A percentile compares a stretch with the other conserved stretches of the same genome.
Conservation (phyloP, 2,329 filamentous ascomycete species). For the Fusarium phyllophilum region DNA sequence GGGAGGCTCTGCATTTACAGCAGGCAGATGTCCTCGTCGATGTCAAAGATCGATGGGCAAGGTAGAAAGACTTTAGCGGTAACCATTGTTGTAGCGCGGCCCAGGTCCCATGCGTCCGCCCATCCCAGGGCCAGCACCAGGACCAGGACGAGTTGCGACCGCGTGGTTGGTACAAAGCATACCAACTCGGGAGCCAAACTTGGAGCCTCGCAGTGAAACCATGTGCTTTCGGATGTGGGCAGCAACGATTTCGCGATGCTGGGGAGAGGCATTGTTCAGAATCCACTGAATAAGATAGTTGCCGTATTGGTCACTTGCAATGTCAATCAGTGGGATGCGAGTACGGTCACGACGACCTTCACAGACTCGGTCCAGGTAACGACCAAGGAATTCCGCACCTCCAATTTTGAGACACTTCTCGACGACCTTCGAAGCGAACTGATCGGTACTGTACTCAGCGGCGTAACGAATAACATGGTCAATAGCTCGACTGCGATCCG, state of each 20-base stretch:
- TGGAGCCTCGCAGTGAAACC: constrained; percentile 97
- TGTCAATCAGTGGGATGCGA: constrained; percentile 96
- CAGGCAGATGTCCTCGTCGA: neutral
- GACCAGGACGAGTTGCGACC: constrained; percentile 86
- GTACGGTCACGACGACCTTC: constrained; percentile 90
- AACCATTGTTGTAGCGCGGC: constrained; percentile 67
- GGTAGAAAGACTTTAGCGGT: constrained; percentile 57
- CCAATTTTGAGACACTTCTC: constrained; percentile 99
- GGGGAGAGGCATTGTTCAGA: constrained; percentile 83
- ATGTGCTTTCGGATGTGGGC: constrained; percentile 98
- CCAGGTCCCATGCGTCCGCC: constrained; percentile 66
- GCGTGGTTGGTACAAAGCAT: constrained; percentile 99
- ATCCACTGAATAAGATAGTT: constrained; percentile 99
- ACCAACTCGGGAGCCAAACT: constrained; percentile 96
- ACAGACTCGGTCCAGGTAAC: constrained; percentile 93
- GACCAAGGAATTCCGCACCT: constrained; percentile 86
- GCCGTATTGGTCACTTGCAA: constrained; percentile 97
- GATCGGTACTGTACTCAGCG: constrained; percentile 97
- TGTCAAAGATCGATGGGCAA: neutral
- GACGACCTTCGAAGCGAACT: constrained; percentile 98
- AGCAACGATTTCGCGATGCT: constrained; percentile 93
- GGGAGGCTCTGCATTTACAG: constrained; percentile 1
- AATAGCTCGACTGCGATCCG: constrained; percentile 91
- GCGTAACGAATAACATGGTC: constrained; percentile 95
- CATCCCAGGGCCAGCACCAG: constrained; percentile 76